Evolutionary conservation across 2,329 filamentous ascomycete species (phyloP).

Genomic region (Hymenotorrendiella dingleyae): DNA sequence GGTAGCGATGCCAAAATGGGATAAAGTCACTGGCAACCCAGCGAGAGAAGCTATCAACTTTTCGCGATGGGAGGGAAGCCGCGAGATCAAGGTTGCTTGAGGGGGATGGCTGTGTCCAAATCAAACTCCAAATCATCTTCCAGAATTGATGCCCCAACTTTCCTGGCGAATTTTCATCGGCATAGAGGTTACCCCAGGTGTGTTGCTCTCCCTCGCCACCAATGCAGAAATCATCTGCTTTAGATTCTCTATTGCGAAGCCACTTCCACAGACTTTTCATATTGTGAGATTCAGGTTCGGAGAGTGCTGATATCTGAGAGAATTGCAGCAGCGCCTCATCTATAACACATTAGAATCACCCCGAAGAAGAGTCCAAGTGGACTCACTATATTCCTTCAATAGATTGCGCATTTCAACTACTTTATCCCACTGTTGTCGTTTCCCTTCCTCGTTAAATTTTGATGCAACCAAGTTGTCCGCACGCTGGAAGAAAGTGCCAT

Average conservation of each 20-base stretch:
- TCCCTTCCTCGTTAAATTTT: background rate
- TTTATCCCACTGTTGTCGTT: background rate
- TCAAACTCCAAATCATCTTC: constrained; percentile 1
- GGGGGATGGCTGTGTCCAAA: constrained; percentile 2
- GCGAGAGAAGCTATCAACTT: constrained; percentile 1
- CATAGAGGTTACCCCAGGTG: constrained; percentile 6
- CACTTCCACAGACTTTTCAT: constrained; percentile 5
- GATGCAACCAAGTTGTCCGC: constrained; percentile 1
- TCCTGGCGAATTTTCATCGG: background rate
- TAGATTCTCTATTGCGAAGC: background rate
- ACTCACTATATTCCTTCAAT: constrained; percentile 12
- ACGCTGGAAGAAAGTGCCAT: background rate
- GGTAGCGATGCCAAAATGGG: background rate
- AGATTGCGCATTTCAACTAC: background rate
- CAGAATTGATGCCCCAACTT: background rate
- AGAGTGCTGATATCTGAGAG: constrained; percentile 7
- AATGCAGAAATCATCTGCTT: constrained; percentile 2
- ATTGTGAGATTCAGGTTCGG: constrained; percentile 5
- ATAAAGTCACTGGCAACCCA: constrained; percentile 3
- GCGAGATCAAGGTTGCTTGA: constrained; percentile 2
- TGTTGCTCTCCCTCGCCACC: background rate
- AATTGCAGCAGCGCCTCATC: constrained; percentile 10
- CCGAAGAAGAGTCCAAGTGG: no score
- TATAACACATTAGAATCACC: background rate
- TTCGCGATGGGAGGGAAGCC: background rate